Base-by-base conservation (phyloP, 371 early-diverging fungal species). In the Parasitella parasitica region DNA sequence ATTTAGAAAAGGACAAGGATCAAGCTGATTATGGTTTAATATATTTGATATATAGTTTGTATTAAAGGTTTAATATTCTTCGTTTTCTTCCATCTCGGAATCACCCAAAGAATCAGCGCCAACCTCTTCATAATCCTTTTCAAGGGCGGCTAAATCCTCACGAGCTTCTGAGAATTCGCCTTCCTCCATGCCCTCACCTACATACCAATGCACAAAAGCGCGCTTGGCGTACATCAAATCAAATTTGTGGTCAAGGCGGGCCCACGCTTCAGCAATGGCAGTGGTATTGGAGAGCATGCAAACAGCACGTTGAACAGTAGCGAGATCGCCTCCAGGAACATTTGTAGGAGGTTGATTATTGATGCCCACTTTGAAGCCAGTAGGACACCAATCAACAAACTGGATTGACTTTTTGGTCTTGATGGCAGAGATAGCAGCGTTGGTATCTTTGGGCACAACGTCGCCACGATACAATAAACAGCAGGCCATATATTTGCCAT, bases 181-280 rank as follows among this genome's bases (percentile, higher is more conserved):
- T 81, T 94, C 94, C 69, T 94, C 92, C 93, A 92, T 92, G 85
- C 98, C 98, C 83, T 98, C 98, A 73, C 97, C 96, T 60, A 97
- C 97, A 83, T 96, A 98, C 98, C 98, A 98, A 86, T 98, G 98
- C 51, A 98, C 97, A 77, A 98, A 98, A 60, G 98, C 98, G 78
- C 97, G 92, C 87, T 96, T 96, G 75, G 94, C 93, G 80, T 94
- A 98, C 98, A 97, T 98, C 53, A 95, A 78, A 75, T 93, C 93
- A 72, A 98, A 97, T 89, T 96, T 96, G 75, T 94, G 91, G 75
- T 97, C 93, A 38, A 97, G 83, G 75, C 96, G 92, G 63, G 91
- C 89, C 97, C 97, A 98, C 56, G 97, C 97, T 75, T 96, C 96
- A 54, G 93, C 90, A 68, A 98, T 98, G 55, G 97, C 96, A 7